These are phyloP conservation scores for Neurospora sp. DNA, from an alignment of 495 filamentous ascomycete genomes.

Conservation along the genomic window DNA sequence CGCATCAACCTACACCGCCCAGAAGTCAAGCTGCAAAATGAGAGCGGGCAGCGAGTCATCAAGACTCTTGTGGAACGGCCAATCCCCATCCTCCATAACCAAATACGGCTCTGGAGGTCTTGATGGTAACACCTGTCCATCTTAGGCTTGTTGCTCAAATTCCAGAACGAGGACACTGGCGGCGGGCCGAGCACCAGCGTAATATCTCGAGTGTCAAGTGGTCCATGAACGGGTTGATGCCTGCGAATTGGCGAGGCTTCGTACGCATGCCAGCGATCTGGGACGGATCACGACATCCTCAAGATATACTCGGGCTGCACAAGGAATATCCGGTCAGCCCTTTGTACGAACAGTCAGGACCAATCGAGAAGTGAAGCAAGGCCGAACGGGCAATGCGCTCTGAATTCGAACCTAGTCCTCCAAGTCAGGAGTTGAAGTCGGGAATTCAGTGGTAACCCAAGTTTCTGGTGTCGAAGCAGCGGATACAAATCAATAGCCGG, in stretches of 20 bases:
- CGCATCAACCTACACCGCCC: background rate
- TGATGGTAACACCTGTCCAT: background rate
- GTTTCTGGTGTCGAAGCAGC: background rate
- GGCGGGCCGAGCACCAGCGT: background rate
- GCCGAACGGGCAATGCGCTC: background rate
- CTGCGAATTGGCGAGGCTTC: background rate
- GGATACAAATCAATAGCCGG: background rate
- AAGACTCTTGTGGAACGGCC: background rate
- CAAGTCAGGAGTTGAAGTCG: background rate
- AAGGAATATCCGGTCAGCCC: background rate
- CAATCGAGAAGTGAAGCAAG: background rate
- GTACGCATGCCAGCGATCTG: background rate
- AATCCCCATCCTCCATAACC: background rate
- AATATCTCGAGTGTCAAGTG: background rate
- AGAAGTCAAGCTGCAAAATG: background rate
- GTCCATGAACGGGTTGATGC: background rate
- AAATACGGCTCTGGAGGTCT: background rate
- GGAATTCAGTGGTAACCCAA: background rate
- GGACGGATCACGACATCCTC: background rate
- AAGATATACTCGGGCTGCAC: background rate
- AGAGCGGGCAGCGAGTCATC: background rate
- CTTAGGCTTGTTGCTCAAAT: background rate
- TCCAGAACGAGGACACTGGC: background rate
- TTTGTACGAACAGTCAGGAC: background rate
- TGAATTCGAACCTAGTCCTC: background rate